Base-by-base conservation (phyloP, 345 rosid genomes). In the Populus nigra region DNA sequence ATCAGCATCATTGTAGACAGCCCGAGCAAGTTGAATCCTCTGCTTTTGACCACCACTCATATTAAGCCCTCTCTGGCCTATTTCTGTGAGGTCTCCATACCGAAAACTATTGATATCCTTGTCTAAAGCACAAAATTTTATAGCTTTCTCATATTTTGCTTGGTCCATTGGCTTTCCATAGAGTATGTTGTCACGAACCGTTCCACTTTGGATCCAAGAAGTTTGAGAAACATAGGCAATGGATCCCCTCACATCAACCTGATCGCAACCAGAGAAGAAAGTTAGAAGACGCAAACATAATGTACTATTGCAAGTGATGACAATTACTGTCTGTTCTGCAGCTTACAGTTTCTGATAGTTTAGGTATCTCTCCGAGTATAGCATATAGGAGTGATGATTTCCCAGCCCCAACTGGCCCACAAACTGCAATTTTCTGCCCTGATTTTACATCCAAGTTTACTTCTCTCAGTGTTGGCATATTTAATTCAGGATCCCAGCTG, bases 41-140 rank as follows among this genome's bases (percentile, higher is more conserved):
- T 91, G 97, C 86, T 91, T 92, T 83, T 94, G 98, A 65, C 98
- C 95, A 35, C 97, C 97, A 18, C 97, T 94, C 83, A 94, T 66
- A 77, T 90, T 94, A 59, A 92, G 85, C 23, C 98, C 98, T 43
- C 94, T 87, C 81, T 94, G 92, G 5, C 97, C 98, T 7, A 93
- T 88, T 68, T 85, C 82, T 0, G 93, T 91, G 53, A 85, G 91
- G 81, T 93, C 98, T 36, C 89, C 88, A 47, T 80, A 77, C 2
- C 83, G 65, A 68, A 90, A 85, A 70, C 83, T 47, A 68, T 85
- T 82, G 68, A 93, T 69, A 83, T 93, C 98, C 81, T 89, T 88
- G 13, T 78, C 84, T 69, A 92, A 70, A 41, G 91, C 83, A 77
- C 95, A 92, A 3, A 87, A 85, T 71, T 87, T 83, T 39, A 94